phyloP scores from a whole-genome alignment of 2,329 filamentous ascomycete species.

The Fusarium robinianum region DNA sequence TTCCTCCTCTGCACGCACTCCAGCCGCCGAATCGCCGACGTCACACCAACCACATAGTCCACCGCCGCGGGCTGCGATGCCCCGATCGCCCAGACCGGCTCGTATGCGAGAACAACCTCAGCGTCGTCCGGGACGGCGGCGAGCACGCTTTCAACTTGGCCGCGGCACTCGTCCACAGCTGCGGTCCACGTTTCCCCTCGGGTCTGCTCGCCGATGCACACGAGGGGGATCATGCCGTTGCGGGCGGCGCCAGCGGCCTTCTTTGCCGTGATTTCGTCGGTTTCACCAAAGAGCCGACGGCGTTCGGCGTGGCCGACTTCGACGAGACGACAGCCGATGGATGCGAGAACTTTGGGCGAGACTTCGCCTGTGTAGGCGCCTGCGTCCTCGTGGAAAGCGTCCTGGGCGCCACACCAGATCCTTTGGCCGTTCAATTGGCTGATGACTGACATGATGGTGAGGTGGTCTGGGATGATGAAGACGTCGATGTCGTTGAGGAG shows the following conservation, averaged over 20 bases:
- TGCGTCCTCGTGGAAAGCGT: constrained; percentile 69
- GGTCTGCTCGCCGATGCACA: constrained; percentile 78
- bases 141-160: constrained; percentile 69
- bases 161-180: constrained; percentile 68
- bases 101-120: constrained; percentile 79
- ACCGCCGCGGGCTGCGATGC: constrained; percentile 71
- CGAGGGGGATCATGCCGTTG: constrained; percentile 74
- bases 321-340: constrained; percentile 72
- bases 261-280: constrained; percentile 66
- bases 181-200: constrained; percentile 51
- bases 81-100: constrained; percentile 89
- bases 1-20: constrained; percentile 55
- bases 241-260: constrained; percentile 72
- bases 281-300: constrained; percentile 72
- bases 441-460: constrained; percentile 63
- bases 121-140: constrained; percentile 62
- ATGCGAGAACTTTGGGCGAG: constrained; percentile 67
- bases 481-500: constrained; percentile 63
- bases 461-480: constrained; percentile 78
- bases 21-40: constrained; percentile 62
- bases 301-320: constrained; percentile 84
- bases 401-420: constrained; percentile 72
- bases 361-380: constrained; percentile 82
- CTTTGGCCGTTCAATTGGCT: constrained; percentile 49
- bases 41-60: constrained; percentile 73